phyloP scores from a whole-genome alignment of 2,329 filamentous ascomycete genomes.

The Lachnellula cervina region DNA sequence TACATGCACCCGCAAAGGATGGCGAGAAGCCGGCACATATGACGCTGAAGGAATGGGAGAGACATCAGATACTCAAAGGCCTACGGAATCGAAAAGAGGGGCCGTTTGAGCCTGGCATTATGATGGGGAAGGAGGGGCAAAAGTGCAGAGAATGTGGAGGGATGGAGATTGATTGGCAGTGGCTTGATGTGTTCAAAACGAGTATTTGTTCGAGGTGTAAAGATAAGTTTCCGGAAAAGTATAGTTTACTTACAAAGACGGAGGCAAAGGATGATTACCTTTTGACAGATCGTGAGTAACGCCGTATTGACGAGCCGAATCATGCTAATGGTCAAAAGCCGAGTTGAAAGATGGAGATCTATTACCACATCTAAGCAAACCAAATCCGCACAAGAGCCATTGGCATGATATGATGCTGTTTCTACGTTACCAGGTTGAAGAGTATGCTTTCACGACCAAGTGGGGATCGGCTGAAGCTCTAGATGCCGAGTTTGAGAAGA shows the following conservation, averaged over 20 bases:
- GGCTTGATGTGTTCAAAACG: slow-evolving; percentile 77
- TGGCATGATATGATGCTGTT: slow-evolving; percentile 99
- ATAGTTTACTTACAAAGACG: slow-evolving; percentile 92
- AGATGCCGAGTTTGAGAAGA: slow-evolving; percentile 80
- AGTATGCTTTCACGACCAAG: slow-evolving; percentile 82
- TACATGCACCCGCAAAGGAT: slow-evolving; percentile 48
- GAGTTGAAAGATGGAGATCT: slow-evolving; percentile 87
- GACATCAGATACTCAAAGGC: slow-evolving; percentile 67
- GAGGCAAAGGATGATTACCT: slow-evolving; percentile 95
- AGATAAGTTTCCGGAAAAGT: slow-evolving; percentile 85
- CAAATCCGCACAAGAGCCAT: slow-evolving; percentile 91
- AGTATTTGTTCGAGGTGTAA: slow-evolving; percentile 80
- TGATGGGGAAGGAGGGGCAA: slow-evolving; percentile 60
- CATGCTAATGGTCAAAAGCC: slow-evolving; percentile 42
- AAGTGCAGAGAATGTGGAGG: slow-evolving; percentile 79
- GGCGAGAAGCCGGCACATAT: slow-evolving; percentile 78
- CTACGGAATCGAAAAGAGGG: slow-evolving; percentile 71
- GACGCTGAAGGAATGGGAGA: slow-evolving; percentile 88
- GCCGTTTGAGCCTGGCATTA: slow-evolving; percentile 82
- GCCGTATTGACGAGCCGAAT: not conserved
- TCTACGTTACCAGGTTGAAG: slow-evolving; percentile 87
- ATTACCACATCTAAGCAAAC: slow-evolving; percentile 79
- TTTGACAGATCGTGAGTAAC: slow-evolving; percentile 73
- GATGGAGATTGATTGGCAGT: slow-evolving; percentile 90
- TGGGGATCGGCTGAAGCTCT: slow-evolving; percentile 85